Evolutionary conservation across 805 yeast genomes (phyloP).

Genomic region (Yueomyces sinensis): DNA sequence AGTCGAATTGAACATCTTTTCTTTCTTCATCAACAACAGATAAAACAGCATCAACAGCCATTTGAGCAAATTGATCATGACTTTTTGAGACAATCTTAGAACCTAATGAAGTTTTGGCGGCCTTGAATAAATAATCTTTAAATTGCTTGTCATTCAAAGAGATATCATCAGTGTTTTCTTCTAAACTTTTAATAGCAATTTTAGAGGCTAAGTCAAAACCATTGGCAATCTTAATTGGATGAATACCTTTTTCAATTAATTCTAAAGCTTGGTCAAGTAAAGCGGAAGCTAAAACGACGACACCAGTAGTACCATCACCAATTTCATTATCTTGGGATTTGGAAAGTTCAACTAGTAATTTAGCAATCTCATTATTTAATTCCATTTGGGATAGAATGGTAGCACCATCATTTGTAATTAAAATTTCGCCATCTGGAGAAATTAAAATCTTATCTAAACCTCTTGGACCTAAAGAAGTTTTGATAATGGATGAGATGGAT

Average conservation of each 20-base stretch:
- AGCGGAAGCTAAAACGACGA: slow-evolving; percentile 91
- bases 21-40: slow-evolving; percentile 86
- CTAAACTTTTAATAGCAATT: slow-evolving; percentile 69
- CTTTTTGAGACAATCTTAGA: slow-evolving; percentile 90
- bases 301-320: slow-evolving; percentile 99
- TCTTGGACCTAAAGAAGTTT: slow-evolving; percentile 91
- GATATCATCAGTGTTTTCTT: slow-evolving; percentile 58
- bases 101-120: slow-evolving; percentile 91
- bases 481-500: slow-evolving; percentile 83
- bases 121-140: slow-evolving; percentile 53
- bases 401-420: slow-evolving; percentile 97
- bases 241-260: slow-evolving; percentile 91
- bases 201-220: slow-evolving; percentile 97
- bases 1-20: slow-evolving; percentile 92
- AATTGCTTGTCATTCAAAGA: slow-evolving; percentile 17
- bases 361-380: slow-evolving; percentile 90
- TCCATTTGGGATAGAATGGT: slow-evolving; percentile 95
- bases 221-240: slow-evolving; percentile 91
- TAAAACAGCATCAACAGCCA: slow-evolving; percentile 94
- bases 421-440: slow-evolving; percentile 94
- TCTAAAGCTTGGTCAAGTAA: slow-evolving; percentile 88
- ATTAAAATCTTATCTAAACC: slow-evolving; percentile 95
- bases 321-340: slow-evolving; percentile 95
- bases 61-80: slow-evolving; percentile 85
- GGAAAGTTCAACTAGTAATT: slow-evolving; percentile 83